These are phyloP conservation scores for Corchorus olitorius DNA, from an alignment of 345 rosid species.

Conservation along the genomic window DNA sequence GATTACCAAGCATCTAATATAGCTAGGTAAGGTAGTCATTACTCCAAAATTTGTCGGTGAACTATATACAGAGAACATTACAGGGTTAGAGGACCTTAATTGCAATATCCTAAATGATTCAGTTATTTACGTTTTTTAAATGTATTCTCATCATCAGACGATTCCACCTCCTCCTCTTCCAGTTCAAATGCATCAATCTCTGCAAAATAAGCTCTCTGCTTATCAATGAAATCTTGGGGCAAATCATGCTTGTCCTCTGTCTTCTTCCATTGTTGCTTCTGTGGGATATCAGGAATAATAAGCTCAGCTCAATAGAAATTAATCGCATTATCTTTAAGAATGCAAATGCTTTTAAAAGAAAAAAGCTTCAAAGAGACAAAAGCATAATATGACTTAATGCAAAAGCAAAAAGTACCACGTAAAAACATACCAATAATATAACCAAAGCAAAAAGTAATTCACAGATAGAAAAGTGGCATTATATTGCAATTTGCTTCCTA, in stretches of 20 bases:
- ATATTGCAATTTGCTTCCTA: not conserved
- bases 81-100: not conserved
- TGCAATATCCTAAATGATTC: not conserved
- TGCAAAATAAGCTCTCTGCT: constrained; percentile 17
- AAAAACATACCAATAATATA: not conserved
- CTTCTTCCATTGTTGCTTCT: not conserved
- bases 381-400: not conserved
- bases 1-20: not conserved
- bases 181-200: constrained; percentile 11
- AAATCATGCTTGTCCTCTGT: not conserved
- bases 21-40: not conserved
- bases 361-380: constrained; percentile 8
- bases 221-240: constrained; percentile 16
- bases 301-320: not conserved
- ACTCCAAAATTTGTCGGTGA: not conserved
- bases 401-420: not conserved
- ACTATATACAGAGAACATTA: not conserved
- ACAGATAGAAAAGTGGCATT: not conserved
- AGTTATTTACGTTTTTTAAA: not conserved
- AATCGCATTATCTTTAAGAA: not conserved
- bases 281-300: not conserved
- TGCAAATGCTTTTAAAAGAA: not conserved
- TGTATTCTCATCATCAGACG: constrained; percentile 12
- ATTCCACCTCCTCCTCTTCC: constrained; percentile 17
- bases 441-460: not conserved